Evolutionary conservation across 2,329 filamentous ascomycete species (phyloP), one percentile per base, ranked within the genome.

Genomic region (Sporothrix mexicana): DNA sequence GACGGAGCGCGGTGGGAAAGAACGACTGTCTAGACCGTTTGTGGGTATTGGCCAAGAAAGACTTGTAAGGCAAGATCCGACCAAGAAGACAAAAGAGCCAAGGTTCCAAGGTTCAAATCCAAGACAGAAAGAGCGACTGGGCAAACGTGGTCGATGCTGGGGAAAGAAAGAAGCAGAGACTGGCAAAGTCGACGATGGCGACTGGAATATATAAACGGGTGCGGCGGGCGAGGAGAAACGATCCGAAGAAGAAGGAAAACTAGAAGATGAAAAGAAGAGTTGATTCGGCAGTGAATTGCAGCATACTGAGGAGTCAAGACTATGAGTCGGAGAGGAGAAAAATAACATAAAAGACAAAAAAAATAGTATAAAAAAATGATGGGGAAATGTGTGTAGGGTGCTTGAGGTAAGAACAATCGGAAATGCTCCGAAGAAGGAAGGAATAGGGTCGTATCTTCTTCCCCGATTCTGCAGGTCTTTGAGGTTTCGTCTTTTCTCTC

Each of bases 401-500:
- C 30, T 36, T 36, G 30, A 64, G n/a, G 30, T 20, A 41, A 15
- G 25, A 43, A 67, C 25, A 2, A 3, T 3, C 41, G 5, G 5
- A 17, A 15, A 43, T 45, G 30, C 25, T 47, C 25, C 45, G 45
- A 69, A 25, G 36, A 23, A 69, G 66, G 51, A 49, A 62, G 7
- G 47, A 47, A 62, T 17, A 36, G 23, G 6, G 47, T 69, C 62
- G 62, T 66, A 72, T 53, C n/a, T 64, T 59, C 62, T 69, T 57
- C 36, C 72, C 69, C 55, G 23, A 73, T 64, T 64, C 62, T 36
- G 68, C 61, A 71, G 59, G 43, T 49, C 61, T 2, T 6, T 36
- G 7, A 36, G 30, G 30, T 36, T 36, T 36, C 30, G 5, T 36
- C 30, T 36, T 2, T 36, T 36, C 30, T 36, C 4, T 36, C 30